Conservation (phyloP, 352 stramenopile genomes). For the Hyphochytrium catenoides region DNA sequence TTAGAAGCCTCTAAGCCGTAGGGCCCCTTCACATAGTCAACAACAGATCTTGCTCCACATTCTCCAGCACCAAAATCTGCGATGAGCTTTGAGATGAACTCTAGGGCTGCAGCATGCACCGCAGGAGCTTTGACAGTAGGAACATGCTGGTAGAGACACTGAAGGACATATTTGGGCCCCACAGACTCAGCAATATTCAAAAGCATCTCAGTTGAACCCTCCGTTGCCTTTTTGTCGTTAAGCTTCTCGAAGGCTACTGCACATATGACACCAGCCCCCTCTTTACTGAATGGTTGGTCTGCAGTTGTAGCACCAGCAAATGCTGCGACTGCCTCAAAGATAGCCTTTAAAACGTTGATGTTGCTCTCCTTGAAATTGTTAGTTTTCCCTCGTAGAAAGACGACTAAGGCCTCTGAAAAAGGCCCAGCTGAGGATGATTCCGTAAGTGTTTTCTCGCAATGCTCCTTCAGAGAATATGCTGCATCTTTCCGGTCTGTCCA, state of each 20-base stretch:
- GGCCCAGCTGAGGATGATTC: slow-evolving; percentile 27
- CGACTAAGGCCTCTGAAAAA: slow-evolving; percentile 37
- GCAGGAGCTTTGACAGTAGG: slow-evolving; percentile 43
- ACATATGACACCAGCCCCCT: slow-evolving; percentile 40
- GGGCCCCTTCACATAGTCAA: slow-evolving; percentile 43
- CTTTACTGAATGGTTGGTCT: slow-evolving; percentile 23
- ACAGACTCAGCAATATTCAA: slow-evolving; percentile 41
- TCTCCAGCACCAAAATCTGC: slow-evolving; percentile 39
- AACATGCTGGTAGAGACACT: slow-evolving; percentile 44
- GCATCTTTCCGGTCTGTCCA: slow-evolving; percentile 53
- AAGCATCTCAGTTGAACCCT: slow-evolving; percentile 37
- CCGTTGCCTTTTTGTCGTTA: slow-evolving; percentile 39
- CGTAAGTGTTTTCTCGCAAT: slow-evolving; percentile 19
- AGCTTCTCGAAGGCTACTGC: slow-evolving; percentile 49
- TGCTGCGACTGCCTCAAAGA: slow-evolving; percentile 51
- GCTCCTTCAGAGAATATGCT: slow-evolving; percentile 36
- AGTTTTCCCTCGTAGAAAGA: slow-evolving; percentile 39
- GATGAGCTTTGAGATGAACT: slow-evolving; percentile 31
- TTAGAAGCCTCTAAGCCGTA: slow-evolving; percentile 48
- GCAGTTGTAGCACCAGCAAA: slow-evolving; percentile 44
- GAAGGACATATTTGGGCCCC: slow-evolving; percentile 36
- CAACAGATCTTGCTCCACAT: slow-evolving; percentile 34
- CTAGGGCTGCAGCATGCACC: slow-evolving; percentile 35
- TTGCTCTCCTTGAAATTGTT: slow-evolving; percentile 69
- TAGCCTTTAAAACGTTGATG: slow-evolving; percentile 57